Base-by-base conservation (phyloP, 2,329 filamentous ascomycete genomes). In the Fusarium palustre region DNA sequence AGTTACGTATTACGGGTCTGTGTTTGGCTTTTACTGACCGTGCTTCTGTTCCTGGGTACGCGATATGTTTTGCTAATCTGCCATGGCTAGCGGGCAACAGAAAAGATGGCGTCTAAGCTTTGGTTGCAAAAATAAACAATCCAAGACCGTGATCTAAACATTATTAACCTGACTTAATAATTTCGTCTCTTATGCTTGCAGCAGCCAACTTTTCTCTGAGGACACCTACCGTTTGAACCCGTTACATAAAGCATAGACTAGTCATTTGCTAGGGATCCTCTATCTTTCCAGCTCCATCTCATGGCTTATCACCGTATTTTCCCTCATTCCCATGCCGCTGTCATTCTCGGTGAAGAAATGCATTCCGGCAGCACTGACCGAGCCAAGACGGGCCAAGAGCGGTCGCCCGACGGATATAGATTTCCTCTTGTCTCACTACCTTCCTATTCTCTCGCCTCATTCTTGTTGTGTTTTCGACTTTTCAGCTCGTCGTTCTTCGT, bases 1-100 rank as follows among this genome's bases (percentile, higher is more conserved):
- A 54, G 49, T 67, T 59, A 47, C 66, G 59, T 67, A 67, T 59
- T 64, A 69, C 56, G 66, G 61, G 61, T 43, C 60, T 54, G 36
- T 50, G 48, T 50, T 50, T 50, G 31, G 22, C 28, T 33, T 36
- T 47, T 58, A 34, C 25, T 59, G 49, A 58, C 55, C 62, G 62
- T 55, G 49, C 60, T 45, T 55, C 56, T 69, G 57, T 67, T 28
- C 62, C 62, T 70, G 57, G 50, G 47, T 50, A 50, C 33, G 33
- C 33, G 49, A 66, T 64, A 30, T 46, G 31, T 46, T 66, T 63
- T 69, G 66, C 56, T 50, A 64, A 68, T 70, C 54, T 60, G 67
- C 62, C 36, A 38, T 12, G 36, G 5, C 36, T 38, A 38, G 36
- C 36, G 18, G 10, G 36, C 7, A 38, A 20, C 18, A 38, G 36